Evolutionary conservation across 2,329 filamentous ascomycete genomes (phyloP), one percentile per base, ranked within the genome.

Genomic region (Talaromyces sp.): DNA sequence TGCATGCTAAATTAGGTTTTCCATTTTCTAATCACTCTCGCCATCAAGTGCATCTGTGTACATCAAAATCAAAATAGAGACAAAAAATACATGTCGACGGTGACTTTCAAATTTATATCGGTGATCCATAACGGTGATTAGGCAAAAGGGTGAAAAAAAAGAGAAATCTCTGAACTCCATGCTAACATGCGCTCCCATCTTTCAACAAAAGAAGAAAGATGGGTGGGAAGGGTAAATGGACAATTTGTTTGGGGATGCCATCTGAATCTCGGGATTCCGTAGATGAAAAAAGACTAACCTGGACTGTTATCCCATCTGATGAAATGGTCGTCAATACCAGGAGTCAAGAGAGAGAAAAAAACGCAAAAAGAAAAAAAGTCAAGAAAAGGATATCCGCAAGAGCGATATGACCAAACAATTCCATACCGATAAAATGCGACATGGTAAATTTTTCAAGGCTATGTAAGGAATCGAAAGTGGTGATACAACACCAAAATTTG

Each of bases 371-470:
- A 62, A 65, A 61, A 19, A 50, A 21, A 62, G 59, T 58, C 64
- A 64, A 68, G 59, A 62, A 67, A 55, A 56, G 71, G 73, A 74
- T 71, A 72, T 68, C 66, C 69, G 64, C 65, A 67, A 68, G 67
- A 66, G 70, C 66, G 74, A 73, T 74, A 69, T 70, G 73, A 75
- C 71, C 72, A 73, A 70, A 54, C 43, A 60, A 56, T 24, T 68
- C 73, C 66, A 68, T 66, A 70, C 65, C 68, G 65, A 62, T 71
- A 69, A 68, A 63, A 71, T 73, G 71, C 69, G 69, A 70, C 61
- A 74, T 71, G 69, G 68, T 70, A 69, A 68, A 69, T 72, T 73
- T 35, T 71, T 60, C 70, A 67, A 69, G 63, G 65, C 67, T 67
- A 64, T 69, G 58, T 62, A 66, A 67, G 66, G 64, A 56, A 57